These are phyloP conservation scores for Daldinia sp. DNA, from an alignment of 2,329 filamentous ascomycete species.

Conservation along the genomic window DNA sequence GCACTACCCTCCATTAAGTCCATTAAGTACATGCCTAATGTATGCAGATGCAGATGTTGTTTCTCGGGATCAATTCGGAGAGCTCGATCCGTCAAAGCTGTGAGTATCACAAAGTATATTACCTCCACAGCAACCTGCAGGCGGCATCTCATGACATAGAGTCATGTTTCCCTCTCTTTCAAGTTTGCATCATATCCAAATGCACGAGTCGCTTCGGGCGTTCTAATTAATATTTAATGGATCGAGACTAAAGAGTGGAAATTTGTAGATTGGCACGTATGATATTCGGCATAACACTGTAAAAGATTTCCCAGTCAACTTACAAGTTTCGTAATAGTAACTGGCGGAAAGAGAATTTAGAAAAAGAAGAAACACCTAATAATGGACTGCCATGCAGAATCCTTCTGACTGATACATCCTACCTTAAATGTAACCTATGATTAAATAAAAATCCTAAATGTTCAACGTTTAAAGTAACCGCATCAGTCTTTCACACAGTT, in stretches of 20 bases:
- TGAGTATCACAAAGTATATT: neutral
- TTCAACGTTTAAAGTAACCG: too few species aligned
- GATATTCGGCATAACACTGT: neutral
- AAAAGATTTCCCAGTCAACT: too few species aligned
- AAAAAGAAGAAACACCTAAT: neutral
- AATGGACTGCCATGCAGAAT: neutral
- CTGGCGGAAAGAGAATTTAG: neutral
- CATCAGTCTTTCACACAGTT: neutral
- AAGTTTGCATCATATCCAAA: neutral
- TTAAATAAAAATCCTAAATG: neutral
- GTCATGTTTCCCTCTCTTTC: neutral
- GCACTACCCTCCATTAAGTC: neutral
- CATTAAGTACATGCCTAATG: neutral
- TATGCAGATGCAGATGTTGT: neutral
- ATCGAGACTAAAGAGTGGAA: neutral
- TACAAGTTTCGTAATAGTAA: neutral
- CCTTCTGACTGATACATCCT: slow-evolving; percentile 11
- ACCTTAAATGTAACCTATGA: neutral
- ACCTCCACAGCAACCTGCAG: neutral
- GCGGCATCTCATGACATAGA: neutral
- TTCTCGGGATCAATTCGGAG: neutral
- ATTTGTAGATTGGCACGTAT: neutral
- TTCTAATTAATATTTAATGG: too few species aligned
- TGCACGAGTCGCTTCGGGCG: neutral
- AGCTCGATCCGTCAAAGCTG: neutral